Conservation (phyloP, 148 eudicot species). For the Linanthus parryae region DNA sequence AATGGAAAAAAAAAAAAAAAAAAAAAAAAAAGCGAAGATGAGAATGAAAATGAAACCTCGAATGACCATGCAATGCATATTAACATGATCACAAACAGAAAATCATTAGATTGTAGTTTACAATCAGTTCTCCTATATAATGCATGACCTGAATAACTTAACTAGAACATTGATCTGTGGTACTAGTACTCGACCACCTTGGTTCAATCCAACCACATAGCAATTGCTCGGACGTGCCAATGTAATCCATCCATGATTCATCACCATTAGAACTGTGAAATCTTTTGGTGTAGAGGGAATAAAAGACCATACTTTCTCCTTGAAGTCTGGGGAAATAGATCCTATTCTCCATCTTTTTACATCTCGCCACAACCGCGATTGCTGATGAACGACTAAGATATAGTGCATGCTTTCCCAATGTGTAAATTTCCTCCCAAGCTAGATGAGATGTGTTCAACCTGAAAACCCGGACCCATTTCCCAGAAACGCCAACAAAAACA, state of each 20-base stretch:
- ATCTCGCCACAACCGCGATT: background rate
- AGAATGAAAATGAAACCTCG: too few relatives aligned
- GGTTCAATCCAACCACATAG: background rate
- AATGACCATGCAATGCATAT: too few relatives aligned
- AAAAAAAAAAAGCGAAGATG: too few relatives aligned
- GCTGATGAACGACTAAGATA: conserved; percentile 1
- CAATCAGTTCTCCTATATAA: too few relatives aligned
- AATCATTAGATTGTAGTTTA: too few relatives aligned
- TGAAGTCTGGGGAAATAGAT: conserved; percentile 3
- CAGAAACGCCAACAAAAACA: background rate
- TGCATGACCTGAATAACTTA: too few relatives aligned
- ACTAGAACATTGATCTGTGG: too few relatives aligned
- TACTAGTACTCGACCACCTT: too few relatives aligned
- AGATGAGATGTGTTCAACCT: background rate
- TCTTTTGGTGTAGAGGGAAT: background rate
- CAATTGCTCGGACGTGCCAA: background rate
- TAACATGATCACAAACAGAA: too few relatives aligned
- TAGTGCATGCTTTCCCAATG: background rate
- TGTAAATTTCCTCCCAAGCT: background rate
- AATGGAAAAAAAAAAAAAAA: too few relatives aligned
- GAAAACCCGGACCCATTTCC: background rate
- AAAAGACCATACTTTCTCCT: background rate
- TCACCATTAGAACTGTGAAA: background rate
- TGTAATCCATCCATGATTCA: background rate
- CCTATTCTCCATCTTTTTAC: background rate